phyloP scores from a whole-genome alignment of 73 alveolate genomes.

The Paramecium pentaurelia region DNA sequence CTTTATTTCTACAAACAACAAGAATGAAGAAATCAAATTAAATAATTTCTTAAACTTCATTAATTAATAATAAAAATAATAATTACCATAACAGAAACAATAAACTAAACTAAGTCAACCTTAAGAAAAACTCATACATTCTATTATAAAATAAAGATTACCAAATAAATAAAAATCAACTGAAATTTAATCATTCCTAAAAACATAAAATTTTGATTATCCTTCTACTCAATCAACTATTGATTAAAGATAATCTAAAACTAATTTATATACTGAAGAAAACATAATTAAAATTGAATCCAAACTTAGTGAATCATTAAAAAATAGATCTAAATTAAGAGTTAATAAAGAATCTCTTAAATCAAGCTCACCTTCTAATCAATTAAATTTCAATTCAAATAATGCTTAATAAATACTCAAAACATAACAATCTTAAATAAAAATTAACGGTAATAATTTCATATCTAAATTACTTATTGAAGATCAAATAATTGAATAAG shows the following conservation, averaged over 20 bases:
- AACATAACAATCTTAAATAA: not conserved
- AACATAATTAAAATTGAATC: not conserved
- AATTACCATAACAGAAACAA: not conserved
- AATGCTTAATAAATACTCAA: not conserved
- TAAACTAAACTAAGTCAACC: not conserved
- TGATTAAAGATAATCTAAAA: not conserved
- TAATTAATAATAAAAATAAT: not conserved
- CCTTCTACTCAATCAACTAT: not conserved
- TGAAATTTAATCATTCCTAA: not conserved
- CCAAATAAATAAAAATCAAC: not conserved
- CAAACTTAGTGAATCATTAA: not conserved
- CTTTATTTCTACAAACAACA: not conserved
- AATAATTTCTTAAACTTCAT: not conserved
- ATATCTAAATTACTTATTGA: conserved; percentile 8
- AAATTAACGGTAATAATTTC: not conserved
- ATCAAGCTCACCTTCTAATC: not conserved
- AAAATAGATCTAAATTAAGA: not conserved
- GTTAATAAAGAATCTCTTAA: not conserved
- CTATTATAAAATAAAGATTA: not conserved
- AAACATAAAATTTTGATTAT: not conserved
- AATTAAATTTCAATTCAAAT: not conserved
- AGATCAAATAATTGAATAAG: not conserved
- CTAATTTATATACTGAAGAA: not conserved
- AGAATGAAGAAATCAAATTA: not conserved
- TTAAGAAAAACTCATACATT: not conserved